Evolutionary conservation across 805 yeast genomes (phyloP).

Genomic region (Tetrapisispora phaffii): DNA sequence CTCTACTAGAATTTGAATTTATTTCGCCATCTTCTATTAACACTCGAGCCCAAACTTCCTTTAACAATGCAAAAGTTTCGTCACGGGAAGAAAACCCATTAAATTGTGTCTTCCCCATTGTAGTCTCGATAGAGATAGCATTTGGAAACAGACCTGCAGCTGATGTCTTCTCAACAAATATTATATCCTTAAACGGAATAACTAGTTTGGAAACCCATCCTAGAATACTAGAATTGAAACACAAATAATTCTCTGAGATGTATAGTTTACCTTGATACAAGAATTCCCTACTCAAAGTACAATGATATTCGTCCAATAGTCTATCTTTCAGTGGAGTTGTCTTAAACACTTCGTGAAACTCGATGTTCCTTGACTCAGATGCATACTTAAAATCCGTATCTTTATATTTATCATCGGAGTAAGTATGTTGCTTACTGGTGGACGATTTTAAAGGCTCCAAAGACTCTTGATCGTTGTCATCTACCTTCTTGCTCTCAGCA

Average conservation of each 20-base stretch:
- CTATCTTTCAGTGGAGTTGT: slow-evolving; percentile 60
- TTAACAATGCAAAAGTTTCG: slow-evolving; percentile 57
- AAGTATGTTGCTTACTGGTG: slow-evolving; percentile 16
- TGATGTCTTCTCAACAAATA: slow-evolving; percentile 53
- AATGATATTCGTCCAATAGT: slow-evolving; percentile 76
- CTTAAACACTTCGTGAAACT: slow-evolving; percentile 69
- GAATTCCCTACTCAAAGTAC: slow-evolving; percentile 83
- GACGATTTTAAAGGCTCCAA: not conserved
- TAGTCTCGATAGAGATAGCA: slow-evolving; percentile 67
- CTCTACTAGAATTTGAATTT: not conserved
- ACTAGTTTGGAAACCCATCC: slow-evolving; percentile 77
- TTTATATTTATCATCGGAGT: slow-evolving; percentile 47
- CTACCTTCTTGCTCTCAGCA: slow-evolving; percentile 1
- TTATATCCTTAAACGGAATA: slow-evolving; percentile 61
- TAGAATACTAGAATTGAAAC: slow-evolving; percentile 70
- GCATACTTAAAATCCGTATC: slow-evolving; percentile 59
- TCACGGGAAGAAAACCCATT: slow-evolving; percentile 85
- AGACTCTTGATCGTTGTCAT: not conserved
- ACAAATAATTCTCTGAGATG: slow-evolving; percentile 64
- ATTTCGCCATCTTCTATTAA: slow-evolving; percentile 4
- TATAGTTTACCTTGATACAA: slow-evolving; percentile 81
- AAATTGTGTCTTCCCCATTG: slow-evolving; percentile 58
- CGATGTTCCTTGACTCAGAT: slow-evolving; percentile 50
- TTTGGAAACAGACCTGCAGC: slow-evolving; percentile 80
- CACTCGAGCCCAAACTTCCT: slow-evolving; percentile 48